Conservation (phyloP, 768 basidiomycete species). For the Hirschioporus abietinus region DNA sequence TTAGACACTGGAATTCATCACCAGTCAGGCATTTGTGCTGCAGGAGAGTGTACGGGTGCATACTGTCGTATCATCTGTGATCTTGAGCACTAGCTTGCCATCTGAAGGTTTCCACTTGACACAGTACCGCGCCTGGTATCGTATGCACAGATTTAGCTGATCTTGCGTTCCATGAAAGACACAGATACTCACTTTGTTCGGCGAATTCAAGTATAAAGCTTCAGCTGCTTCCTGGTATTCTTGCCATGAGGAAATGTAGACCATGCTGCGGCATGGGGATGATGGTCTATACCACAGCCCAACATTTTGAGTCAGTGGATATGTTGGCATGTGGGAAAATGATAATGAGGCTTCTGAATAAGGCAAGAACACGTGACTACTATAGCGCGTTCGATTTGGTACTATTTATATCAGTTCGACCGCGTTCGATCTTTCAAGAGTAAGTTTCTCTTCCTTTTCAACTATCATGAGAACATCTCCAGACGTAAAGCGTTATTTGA, state of each 20-base stretch:
- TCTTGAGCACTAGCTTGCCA: slow-evolving; percentile 86
- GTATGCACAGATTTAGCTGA: slow-evolving; percentile 2
- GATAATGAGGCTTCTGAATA: too few species aligned
- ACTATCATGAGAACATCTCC: too few species aligned
- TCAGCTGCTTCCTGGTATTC: slow-evolving; percentile 89
- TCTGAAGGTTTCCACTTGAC: slow-evolving; percentile 88
- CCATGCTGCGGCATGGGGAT: slow-evolving; percentile 41
- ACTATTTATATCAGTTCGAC: too few species aligned
- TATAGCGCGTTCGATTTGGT: too few species aligned
- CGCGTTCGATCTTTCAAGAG: too few species aligned
- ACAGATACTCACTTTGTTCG: slow-evolving; percentile 53
- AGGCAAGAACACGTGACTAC: too few species aligned
- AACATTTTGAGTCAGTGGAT: neutral
- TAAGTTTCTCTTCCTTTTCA: too few species aligned
- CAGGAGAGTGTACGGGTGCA: slow-evolving; percentile 26
- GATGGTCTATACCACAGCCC: neutral
- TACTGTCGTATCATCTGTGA: slow-evolving; percentile 88
- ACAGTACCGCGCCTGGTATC: slow-evolving; percentile 73
- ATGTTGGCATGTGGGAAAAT: neutral
- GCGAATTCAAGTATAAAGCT: slow-evolving; percentile 74
- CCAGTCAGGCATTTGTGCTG: neutral
- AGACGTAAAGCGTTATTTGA: too few species aligned
- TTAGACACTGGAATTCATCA: slow-evolving; percentile 64
- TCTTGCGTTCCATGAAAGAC: slow-evolving; percentile 3
- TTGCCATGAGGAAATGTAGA: slow-evolving; percentile 88